Evolutionary conservation across 1,284 basidiomycete genomes (phyloP), one percentile per base, ranked within the genome.

Genomic region (Puccinia brachypodii): DNA sequence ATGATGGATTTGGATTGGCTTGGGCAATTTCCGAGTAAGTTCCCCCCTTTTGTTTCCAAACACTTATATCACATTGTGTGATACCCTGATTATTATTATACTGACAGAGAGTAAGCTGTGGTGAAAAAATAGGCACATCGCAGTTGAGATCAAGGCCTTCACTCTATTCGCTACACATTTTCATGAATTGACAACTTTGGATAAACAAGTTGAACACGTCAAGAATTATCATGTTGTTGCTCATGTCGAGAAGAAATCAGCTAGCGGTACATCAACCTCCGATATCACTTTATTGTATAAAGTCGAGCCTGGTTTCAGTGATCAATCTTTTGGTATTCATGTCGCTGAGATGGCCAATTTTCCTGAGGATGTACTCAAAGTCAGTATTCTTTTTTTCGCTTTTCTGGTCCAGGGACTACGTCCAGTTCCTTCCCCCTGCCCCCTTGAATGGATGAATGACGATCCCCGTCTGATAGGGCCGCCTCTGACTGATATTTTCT

Each of bases 131-230:
- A 96, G 94, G 87, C 93, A 96, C 86, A 97, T 99, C 83, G 94
- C 95, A 0, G 93, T 92, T 1, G 89, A 94, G 84, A 96, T 98
- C 66, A 92, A 92, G 83, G 93, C 94, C 1, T 96, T 96, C 87
- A 97, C 95, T 85, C 89, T 99, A 7, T 99, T 99, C 85, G 97
- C 97, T 0, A 98, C 96, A 0, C 96, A 99, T 86, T 99, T 98
- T 88, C 96, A 99, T 87, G 97, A 99, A 86, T 89, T 99, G 25
- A 99, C 97, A 0, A 92, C 92, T 0, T 89, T 99, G 14, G 93
- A 95, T 76, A 92, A 94, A 86, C 91, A 96, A 87, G 89, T 96
- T 40, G 83, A 89, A 0, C 93, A 96, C 84, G 96, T 99, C 76
- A 93, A 94, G 87, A 99, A 99, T 86, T 87, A 97, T 47, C 96